Conservation (phyloP, 805 yeast genomes). For the Metschnikowia proteae region DNA sequence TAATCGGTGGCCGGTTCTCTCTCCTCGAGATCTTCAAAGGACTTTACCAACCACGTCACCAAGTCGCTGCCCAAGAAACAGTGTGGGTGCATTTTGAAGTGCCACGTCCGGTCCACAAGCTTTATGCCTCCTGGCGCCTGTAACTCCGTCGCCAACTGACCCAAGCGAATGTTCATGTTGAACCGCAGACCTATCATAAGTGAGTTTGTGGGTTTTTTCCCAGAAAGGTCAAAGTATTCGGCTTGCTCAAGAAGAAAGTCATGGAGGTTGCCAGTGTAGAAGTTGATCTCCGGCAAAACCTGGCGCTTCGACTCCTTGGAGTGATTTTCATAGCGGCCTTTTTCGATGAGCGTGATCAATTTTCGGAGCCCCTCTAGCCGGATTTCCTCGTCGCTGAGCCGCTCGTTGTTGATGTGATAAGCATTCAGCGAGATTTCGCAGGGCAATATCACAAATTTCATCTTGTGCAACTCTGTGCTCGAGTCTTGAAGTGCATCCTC, state of each 20-base stretch:
- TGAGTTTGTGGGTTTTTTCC: slow-evolving; percentile 28
- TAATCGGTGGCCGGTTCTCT: slow-evolving; percentile 79
- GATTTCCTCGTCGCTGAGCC: slow-evolving; percentile 77
- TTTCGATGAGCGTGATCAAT: slow-evolving; percentile 58
- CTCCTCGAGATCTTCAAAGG: slow-evolving; percentile 72
- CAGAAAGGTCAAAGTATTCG: slow-evolving; percentile 38
- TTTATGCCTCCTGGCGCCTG: slow-evolving; percentile 62
- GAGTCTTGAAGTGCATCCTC: slow-evolving; percentile 64
- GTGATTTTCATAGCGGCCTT: slow-evolving; percentile 43
- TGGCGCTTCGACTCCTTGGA: slow-evolving; percentile 29
- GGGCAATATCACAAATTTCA: slow-evolving; percentile 84
- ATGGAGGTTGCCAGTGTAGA: slow-evolving; percentile 83
- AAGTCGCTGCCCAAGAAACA: slow-evolving; percentile 84
- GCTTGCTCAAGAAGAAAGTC: slow-evolving; percentile 53
- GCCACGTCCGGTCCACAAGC: slow-evolving; percentile 85
- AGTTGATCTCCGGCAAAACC: slow-evolving; percentile 68
- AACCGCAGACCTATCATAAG: slow-evolving; percentile 38
- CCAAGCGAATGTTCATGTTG: slow-evolving; percentile 47
- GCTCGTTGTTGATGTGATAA: slow-evolving; percentile 51
- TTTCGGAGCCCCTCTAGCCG: slow-evolving; percentile 85
- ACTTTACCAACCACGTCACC: slow-evolving; percentile 79
- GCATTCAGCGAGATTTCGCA: slow-evolving; percentile 60
- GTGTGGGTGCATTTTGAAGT: slow-evolving; percentile 68
- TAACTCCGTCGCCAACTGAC: slow-evolving; percentile 58
- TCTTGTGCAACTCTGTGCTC: slow-evolving; percentile 52